phyloP scores from a whole-genome alignment of 106 monocot genomes.

The Acorus gramineus region DNA sequence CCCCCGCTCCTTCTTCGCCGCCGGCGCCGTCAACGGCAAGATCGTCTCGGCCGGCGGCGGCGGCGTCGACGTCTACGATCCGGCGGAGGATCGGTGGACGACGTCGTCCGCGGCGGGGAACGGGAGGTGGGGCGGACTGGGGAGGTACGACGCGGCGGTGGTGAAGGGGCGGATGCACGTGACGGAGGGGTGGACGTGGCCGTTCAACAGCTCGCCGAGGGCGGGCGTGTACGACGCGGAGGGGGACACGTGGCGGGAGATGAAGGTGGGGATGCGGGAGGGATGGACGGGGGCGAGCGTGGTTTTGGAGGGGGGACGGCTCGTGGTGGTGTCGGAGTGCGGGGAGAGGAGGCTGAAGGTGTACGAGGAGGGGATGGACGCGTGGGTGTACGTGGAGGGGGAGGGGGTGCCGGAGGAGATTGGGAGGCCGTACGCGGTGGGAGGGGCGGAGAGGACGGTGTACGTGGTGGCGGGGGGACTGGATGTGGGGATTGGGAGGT shows the following conservation, averaged over 20 bases:
- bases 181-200: constrained; percentile 78
- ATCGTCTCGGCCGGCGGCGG: background rate
- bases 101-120: constrained; percentile 1
- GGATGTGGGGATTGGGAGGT: constrained; percentile 27
- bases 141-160: constrained; percentile 55
- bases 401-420: constrained; percentile 40
- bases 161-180: constrained; percentile 42
- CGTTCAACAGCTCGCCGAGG: constrained; percentile 42
- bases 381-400: constrained; percentile 39
- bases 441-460: constrained; percentile 22
- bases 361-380: constrained; percentile 34
- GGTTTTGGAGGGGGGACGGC: constrained; percentile 19
- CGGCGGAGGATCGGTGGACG: constrained; percentile 29
- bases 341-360: constrained; percentile 48
- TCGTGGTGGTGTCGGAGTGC: constrained; percentile 52
- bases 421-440: constrained; percentile 37
- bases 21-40: constrained; percentile 12
- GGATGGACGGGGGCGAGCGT: constrained; percentile 70
- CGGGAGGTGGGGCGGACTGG: constrained; percentile 17
- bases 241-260: constrained; percentile 47
- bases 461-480: constrained; percentile 44
- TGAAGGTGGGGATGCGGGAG: constrained; percentile 52
- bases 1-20: constrained; percentile 37
- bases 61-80: constrained; percentile 32
- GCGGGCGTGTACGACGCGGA: constrained; percentile 44